phyloP scores from a whole-genome alignment of 139 green algal genomes.

The Auxenochlorella protothecoides region DNA sequence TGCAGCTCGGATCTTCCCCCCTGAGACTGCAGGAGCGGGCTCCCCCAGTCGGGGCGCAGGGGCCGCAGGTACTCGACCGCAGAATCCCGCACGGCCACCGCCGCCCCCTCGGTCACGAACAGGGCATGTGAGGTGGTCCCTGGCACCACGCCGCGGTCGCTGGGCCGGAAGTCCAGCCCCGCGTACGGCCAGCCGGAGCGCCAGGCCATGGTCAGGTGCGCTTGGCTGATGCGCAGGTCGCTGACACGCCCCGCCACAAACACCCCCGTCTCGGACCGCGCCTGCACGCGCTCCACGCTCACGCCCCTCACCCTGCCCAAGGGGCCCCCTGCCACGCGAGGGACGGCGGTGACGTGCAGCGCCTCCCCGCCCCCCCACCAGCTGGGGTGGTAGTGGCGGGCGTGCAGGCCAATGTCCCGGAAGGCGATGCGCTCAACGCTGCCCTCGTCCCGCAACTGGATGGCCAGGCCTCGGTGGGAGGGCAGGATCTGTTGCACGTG shows the following conservation, averaged over 20 bases:
- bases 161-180: constrained; percentile 12
- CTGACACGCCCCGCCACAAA: too few relatives aligned
- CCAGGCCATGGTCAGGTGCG: background rate
- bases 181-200: constrained; percentile 1
- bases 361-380: constrained; percentile 38
- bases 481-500: background rate
- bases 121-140: too few relatives aligned
- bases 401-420: constrained; percentile 1
- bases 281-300: background rate
- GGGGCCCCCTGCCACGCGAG: background rate
- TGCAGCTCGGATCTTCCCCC: too few relatives aligned
- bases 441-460: constrained; percentile 35
- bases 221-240: too few relatives aligned
- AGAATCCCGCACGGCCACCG: too few relatives aligned
- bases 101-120: too few relatives aligned
- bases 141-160: background rate
- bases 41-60: too few relatives aligned
- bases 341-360: constrained; percentile 29
- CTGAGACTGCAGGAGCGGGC: too few relatives aligned
- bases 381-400: constrained; percentile 9
- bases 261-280: too few relatives aligned
- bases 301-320: constrained; percentile 1
- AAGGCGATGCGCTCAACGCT: constrained; percentile 23
- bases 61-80: too few relatives aligned
- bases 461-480: constrained; percentile 29